Evolutionary conservation across 202 grass and related monocot species (phyloP), one percentile per base, ranked within the genome.

Genomic region (Digitaria exilis): DNA sequence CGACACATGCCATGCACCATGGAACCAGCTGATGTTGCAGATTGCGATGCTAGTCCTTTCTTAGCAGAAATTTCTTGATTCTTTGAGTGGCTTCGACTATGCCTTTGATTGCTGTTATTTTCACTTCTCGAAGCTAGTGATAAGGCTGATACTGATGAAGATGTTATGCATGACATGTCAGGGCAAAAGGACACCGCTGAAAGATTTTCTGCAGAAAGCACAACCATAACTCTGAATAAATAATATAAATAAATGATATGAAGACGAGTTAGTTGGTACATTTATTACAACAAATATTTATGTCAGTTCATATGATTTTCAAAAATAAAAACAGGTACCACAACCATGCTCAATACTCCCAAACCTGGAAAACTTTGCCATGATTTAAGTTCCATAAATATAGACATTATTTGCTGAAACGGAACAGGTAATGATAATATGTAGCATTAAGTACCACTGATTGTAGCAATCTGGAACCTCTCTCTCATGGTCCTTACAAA

Each of bases 401-500:
- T 54, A 29, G 37, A 56, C 7, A 73, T 22, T 54, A 49, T 35
- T 37, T 24, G 6, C 51, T 55, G 4, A 42, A 57, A 70, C 28
- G 29, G 48, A 69, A 29, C n/a, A 80, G 9, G 24, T 41, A 57
- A 8, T 44, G 24, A 69, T 60, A 85, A 79, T 21, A 59, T 35
- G 25, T 9, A 61, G 44, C 51, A 75, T 29, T 15, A 56, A 79
- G 5, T 95, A 98, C 96, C 96, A 69, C 46, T 56, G 19, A 71
- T 73, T 19, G 77, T 66, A 90, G 83, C 84, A 79, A 68, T 28
- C 62, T 82, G 87, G 75, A 98, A 96, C 71, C 87, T 98, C 26
- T 84, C 78, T 84, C 96, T 92, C 93, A 98, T 90, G 48, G 82
- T 88, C 84, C 87, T 93, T 31, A 93, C 91, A 84, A 98, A 96